A percentile compares a stretch with the other conserved stretches of the same genome.
Evolutionary conservation across 108 stramenopile genomes (phyloP).

Genomic region (Fragilaria radians): DNA sequence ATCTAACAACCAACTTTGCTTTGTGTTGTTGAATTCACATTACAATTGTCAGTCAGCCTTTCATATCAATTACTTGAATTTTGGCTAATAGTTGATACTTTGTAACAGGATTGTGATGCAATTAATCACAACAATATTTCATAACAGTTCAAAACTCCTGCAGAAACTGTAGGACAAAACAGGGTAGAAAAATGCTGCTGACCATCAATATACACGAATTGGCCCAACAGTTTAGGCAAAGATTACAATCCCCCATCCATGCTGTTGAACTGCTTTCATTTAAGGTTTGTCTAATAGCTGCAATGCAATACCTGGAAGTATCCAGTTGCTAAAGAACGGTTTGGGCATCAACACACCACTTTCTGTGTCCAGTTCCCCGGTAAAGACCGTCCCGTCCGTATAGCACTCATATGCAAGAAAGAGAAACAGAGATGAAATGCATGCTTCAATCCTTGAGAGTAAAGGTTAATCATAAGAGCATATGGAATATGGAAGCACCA

Average conservation of each 20-base stretch:
- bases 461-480: constrained; percentile 11
- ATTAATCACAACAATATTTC: too few species aligned
- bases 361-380: constrained; percentile 49
- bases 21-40: too few species aligned
- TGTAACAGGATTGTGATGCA: too few species aligned
- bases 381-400: constrained; percentile 73
- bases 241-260: constrained; percentile 6
- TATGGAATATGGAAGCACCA: constrained; percentile 33
- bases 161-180: too few species aligned
- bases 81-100: too few species aligned
- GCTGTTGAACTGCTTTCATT: constrained; percentile 32
- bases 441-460: constrained; percentile 22
- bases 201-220: constrained; percentile 40
- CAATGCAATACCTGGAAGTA: constrained; percentile 60
- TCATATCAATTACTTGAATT: too few species aligned
- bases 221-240: constrained; percentile 35
- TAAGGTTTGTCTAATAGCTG: constrained; percentile 71
- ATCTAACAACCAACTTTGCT: too few species aligned
- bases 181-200: constrained; percentile 22
- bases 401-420: constrained; percentile 49
- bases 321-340: constrained; percentile 55
- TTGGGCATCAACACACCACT: constrained; percentile 52
- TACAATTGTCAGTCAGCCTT: too few species aligned
- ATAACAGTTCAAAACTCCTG: too few species aligned
- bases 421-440: constrained; percentile 35